A percentile compares a stretch with the other conserved stretches of the same genome.
These are phyloP conservation scores for Alopecurus myosuroides DNA, from an alignment of 176 grass and related monocot genomes.

Conservation along the genomic window DNA sequence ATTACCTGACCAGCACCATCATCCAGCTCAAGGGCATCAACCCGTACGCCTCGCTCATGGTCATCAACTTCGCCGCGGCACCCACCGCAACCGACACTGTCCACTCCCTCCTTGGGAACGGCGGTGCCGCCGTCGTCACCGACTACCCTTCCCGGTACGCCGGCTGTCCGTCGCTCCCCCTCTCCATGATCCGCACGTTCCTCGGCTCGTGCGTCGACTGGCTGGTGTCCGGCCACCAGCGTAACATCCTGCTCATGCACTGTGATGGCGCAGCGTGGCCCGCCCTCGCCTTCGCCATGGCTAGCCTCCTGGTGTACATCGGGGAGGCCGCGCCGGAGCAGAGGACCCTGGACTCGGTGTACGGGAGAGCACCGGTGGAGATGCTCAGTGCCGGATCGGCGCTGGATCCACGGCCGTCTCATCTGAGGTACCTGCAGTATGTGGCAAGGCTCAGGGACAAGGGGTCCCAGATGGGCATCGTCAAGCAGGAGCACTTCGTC, in stretches of 20 bases:
- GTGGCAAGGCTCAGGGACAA: constrained; percentile 25
- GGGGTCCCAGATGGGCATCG: not conserved
- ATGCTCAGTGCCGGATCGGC: constrained; percentile 10
- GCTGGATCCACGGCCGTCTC: constrained; percentile 43
- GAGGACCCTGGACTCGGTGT: constrained; percentile 37
- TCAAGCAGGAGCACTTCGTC: constrained; percentile 12
- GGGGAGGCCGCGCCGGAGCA: constrained; percentile 26
- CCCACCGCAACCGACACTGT: constrained; percentile 1
- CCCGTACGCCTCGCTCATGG: constrained; percentile 43
- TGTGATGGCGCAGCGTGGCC: constrained; percentile 35
- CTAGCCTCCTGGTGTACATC: constrained; percentile 38
- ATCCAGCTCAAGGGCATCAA: constrained; percentile 41
- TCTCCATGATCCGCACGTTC: constrained; percentile 24
- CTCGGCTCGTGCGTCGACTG: constrained; percentile 39
- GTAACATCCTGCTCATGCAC: constrained; percentile 55
- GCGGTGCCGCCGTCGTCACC: constrained; percentile 1
- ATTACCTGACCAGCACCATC: constrained; percentile 38
- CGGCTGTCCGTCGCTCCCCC: constrained; percentile 33
- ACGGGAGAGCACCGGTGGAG: constrained; percentile 31
- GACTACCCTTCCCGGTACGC: constrained; percentile 37
- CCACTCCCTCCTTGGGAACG: constrained; percentile 26
- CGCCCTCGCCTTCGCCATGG: constrained; percentile 45
- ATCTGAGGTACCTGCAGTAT: constrained; percentile 60
- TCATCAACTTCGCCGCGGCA: constrained; percentile 40
- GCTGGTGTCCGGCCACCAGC: constrained; percentile 30